These are phyloP conservation scores for Phylloporus sp. DNA, from an alignment of 768 basidiomycete species.

Conservation along the genomic window DNA sequence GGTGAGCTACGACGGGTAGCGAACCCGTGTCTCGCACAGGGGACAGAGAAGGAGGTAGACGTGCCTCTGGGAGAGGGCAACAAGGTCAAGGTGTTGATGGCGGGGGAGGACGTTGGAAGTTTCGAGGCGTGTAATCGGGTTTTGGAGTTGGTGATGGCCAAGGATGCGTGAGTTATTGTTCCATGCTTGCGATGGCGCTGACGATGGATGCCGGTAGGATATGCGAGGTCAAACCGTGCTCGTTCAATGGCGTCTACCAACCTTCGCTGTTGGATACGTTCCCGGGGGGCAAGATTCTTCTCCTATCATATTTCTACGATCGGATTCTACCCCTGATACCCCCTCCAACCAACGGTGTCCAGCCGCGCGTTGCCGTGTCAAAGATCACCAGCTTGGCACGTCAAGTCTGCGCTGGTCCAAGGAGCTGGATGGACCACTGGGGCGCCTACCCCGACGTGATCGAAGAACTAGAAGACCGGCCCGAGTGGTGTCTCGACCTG, in stretches of 20 bases:
- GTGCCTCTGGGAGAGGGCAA: conserved; percentile 44
- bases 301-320: conserved; percentile 99
- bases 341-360: conserved; percentile 14
- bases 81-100: conserved; percentile 73
- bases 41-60: conserved; percentile 57
- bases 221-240: conserved; percentile 90
- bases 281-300: conserved; percentile 74
- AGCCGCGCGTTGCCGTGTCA: conserved; percentile 42
- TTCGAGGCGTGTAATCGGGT: conserved; percentile 84
- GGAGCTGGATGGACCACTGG: conserved; percentile 52
- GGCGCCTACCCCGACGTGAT: conserved; percentile 43
- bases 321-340: conserved; percentile 75
- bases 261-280: conserved; percentile 88
- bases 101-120: conserved; percentile 72
- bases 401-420: conserved; percentile 67
- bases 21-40: conserved; percentile 80
- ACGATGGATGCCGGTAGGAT: conserved; percentile 40
- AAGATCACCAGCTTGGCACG: conserved; percentile 61
- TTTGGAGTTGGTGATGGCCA: conserved; percentile 87
- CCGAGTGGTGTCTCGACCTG: conserved; percentile 94
- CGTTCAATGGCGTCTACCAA: conserved; percentile 97
- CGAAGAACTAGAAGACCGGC: conserved; percentile 71
- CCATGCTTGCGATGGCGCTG: neutral
- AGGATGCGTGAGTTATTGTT: conserved; percentile 66
- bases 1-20: conserved; percentile 14